Evolutionary conservation across 176 grass and related monocot genomes (phyloP), one percentile per base, ranked within the genome.

Genomic region (Rhynchospora tenuis): DNA sequence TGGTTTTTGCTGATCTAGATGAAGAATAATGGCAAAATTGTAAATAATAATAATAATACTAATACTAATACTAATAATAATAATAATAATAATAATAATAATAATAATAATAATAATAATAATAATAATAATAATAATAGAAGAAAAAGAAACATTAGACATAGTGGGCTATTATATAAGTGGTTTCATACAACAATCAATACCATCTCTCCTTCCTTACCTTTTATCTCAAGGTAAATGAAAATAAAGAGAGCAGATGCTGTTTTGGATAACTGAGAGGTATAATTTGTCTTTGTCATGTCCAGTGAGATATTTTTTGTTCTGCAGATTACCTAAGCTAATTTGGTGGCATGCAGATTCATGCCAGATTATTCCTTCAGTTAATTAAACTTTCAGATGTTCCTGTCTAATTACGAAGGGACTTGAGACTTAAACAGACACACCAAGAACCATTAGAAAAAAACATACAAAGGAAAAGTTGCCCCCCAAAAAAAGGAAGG

Each of bases 1-100:
- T 42, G 0, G 92, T 93, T 90, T 91, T 98, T 65, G 33, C 87
- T 74, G 95, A 94, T 80, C 95, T 98, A 80, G 83, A 72, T 52
- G 62, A 77, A 81, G 43, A 51, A 63, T 20, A 73, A 73, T 13
- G 45, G 11, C 17, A 73, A 43, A 73, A 26, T 50, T 24, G 70
- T 15, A 38, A 38, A 67, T n/a, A n/a, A 38, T 2, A 38, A 38
- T 2, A 38, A 38, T 38, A 38, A 38, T n/a, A n/a, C n/a, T n/a
- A n/a, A n/a, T n/a, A n/a, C n/a, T n/a, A n/a, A n/a, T n/a, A n/a
- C n/a, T 38, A 3, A 38, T 38, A 38, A 38, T 38, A 38, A 38
- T 33, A 33, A 33, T 33, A 33, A 33, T 33, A 33, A 33, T 33
- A 33, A 33, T 33, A 33, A 33, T 33, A 33, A 33, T 3, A 29